These are phyloP conservation scores for Viola odorata DNA, from an alignment of 345 rosid species.

Conservation along the genomic window DNA sequence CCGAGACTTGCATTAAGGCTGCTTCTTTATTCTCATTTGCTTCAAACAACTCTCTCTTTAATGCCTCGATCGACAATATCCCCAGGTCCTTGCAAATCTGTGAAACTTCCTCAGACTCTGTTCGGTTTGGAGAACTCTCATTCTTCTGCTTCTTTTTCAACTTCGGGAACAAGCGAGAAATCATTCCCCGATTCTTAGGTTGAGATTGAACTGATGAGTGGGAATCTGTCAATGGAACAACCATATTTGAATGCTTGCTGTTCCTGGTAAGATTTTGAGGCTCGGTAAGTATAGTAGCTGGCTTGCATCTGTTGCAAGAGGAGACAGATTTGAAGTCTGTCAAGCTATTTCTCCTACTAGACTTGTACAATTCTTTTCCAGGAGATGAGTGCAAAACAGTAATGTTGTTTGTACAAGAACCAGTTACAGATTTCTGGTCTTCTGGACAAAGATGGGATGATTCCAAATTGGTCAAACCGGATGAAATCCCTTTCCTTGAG, in stretches of 20 bases:
- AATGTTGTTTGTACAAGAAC: conserved; percentile 36
- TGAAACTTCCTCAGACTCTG: conserved; percentile 77
- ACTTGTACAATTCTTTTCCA: conserved; percentile 34
- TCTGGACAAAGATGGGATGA: conserved; percentile 51
- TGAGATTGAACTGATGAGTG: conserved; percentile 56
- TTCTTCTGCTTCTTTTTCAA: conserved; percentile 66
- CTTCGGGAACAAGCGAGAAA: conserved; percentile 81
- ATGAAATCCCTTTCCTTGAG: conserved; percentile 50
- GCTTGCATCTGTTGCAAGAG: conserved; percentile 68
- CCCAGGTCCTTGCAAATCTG: conserved; percentile 58
- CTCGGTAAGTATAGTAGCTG: conserved; percentile 33
- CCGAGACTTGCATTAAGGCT: conserved; percentile 60
- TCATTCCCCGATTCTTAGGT: conserved; percentile 52
- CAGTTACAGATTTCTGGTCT: conserved; percentile 45
- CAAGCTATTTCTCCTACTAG: conserved; percentile 48
- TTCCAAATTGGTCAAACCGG: conserved; percentile 29
- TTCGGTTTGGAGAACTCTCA: conserved; percentile 51
- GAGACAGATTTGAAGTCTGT: conserved; percentile 58
- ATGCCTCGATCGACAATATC: conserved; percentile 48
- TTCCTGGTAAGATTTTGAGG: conserved; percentile 34
- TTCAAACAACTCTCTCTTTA: conserved; percentile 69
- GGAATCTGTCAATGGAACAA: conserved; percentile 70
- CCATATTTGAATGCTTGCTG: conserved; percentile 54
- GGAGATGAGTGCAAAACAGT: conserved; percentile 42
- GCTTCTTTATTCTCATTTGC: conserved; percentile 74